phyloP scores from a whole-genome alignment of 345 rosid genomes.

The Aquilaria malaccensis region DNA sequence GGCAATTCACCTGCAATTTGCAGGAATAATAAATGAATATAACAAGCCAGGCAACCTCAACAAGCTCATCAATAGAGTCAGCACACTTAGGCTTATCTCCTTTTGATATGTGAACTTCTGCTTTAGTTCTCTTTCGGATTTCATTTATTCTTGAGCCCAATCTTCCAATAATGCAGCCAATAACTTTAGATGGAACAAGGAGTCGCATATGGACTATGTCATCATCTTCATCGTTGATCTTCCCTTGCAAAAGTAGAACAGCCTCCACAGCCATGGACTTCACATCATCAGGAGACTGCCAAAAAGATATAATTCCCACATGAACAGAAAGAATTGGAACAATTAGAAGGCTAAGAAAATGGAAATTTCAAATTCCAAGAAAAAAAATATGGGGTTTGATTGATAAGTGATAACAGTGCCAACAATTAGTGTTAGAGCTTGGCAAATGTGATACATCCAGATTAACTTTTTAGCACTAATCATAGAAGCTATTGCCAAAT shows the following conservation, averaged over 20 bases:
- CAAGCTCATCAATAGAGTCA: constrained; percentile 67
- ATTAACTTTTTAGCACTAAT: too few species aligned
- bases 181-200: constrained; percentile 81
- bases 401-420: too few species aligned
- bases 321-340: too few species aligned
- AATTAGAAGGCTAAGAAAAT: too few species aligned
- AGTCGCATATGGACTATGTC: constrained; percentile 53
- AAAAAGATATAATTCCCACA: background rate
- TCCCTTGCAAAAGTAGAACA: constrained; percentile 70
- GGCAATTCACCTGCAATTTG: too few species aligned
- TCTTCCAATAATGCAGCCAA: constrained; percentile 93
- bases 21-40: too few species aligned
- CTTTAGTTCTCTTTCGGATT: constrained; percentile 76
- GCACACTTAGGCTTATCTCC: constrained; percentile 66
- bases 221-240: constrained; percentile 37
- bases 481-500: too few species aligned
- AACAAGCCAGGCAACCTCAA: constrained; percentile 45
- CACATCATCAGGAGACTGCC: constrained; percentile 78
- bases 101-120: constrained; percentile 78
- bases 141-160: constrained; percentile 86
- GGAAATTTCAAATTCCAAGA: too few species aligned
- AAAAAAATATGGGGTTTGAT: too few species aligned
- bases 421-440: too few species aligned
- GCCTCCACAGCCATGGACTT: constrained; percentile 98
- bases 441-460: too few species aligned